Base-by-base conservation (phyloP, 495 filamentous ascomycete genomes). In the Neurospora terricola region DNA sequence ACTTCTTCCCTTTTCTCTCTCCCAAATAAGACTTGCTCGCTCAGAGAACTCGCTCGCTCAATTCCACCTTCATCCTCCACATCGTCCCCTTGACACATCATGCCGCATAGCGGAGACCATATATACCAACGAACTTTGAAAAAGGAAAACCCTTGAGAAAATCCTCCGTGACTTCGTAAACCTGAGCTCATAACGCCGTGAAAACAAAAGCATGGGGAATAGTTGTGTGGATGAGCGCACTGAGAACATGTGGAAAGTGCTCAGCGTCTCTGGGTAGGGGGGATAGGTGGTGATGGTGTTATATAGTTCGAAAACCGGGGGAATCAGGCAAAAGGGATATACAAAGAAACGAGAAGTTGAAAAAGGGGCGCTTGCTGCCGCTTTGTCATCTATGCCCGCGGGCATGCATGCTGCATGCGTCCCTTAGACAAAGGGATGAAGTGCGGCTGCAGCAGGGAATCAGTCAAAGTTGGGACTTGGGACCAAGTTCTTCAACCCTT, bases 271-370 rank as follows among this genome's bases (percentile, higher is more conserved):
- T 27, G 5, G 11, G 11, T 6, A 14, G 11, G 21, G 21, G 21
- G 45, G 21, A 54, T 54, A 12, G 11, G 38, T 38, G 45, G 21
- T 43, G 42, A 43, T 43, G 43, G 48, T 30, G 48, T 59, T 27
- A 27, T 59, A 14, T 59, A 59, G 48, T 27, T 37, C 36, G 23
- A 59, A 21, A 59, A 27, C 21, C 21, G 10, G 2, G 30, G 16
- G 34, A 38, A 38, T 12, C 10, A 23, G 45, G 34, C 34, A 70
- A 68, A 38, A 71, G 12, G 38, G 12, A 69, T 74, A 71, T 72
- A 75, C 69, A 72, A 16, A 59, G 71, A 39, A 59, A 71, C 10
- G 72, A 70, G 66, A 39, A 21, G 71, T n/a, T 18, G 37, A 40
- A 10, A 40, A 74, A 74, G 34, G 34, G 12, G 30, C 9, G 23